Conservation (phyloP, 176 grass and related monocot species). For the Cenchrus fungigraminus region DNA sequence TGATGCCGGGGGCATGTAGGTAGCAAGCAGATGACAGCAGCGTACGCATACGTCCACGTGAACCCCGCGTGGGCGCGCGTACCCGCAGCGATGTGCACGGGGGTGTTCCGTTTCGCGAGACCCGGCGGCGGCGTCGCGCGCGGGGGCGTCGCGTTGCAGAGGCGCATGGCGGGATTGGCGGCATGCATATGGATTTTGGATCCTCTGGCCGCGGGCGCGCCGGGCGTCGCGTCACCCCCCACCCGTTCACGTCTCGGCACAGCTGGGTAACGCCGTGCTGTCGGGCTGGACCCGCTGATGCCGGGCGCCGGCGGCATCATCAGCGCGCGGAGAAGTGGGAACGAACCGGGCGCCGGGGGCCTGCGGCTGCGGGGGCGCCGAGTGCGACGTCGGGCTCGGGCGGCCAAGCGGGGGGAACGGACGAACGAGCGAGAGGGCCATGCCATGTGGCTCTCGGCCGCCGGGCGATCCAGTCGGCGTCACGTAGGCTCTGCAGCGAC, state of each 20-base stretch:
- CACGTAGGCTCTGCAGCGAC: background rate
- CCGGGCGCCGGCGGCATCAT: background rate
- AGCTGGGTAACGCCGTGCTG: conserved; percentile 1
- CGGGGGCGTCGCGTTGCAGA: no score
- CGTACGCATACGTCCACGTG: conserved; percentile 37
- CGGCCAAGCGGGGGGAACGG: no score
- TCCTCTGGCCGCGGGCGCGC: background rate
- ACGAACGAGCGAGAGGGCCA: no score
- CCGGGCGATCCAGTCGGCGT: background rate
- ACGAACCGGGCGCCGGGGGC: background rate
- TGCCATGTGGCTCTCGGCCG: no score
- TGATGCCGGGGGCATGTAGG: background rate
- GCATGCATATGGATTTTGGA: no score
- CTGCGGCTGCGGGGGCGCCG: background rate
- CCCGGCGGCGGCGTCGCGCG: background rate
- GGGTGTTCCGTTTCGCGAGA: background rate
- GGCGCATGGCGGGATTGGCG: no score
- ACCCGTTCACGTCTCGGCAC: background rate
- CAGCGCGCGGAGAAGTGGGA: conserved; percentile 21
- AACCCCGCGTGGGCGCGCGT: conserved; percentile 44
- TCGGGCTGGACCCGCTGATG: background rate
- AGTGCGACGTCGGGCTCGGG: background rate
- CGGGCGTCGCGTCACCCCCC: conserved; percentile 2
- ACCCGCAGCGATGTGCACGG: background rate
- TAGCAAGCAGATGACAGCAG: background rate